Base-by-base conservation (phyloP, 1,284 basidiomycete genomes). In the Cystobasidium sp. region DNA sequence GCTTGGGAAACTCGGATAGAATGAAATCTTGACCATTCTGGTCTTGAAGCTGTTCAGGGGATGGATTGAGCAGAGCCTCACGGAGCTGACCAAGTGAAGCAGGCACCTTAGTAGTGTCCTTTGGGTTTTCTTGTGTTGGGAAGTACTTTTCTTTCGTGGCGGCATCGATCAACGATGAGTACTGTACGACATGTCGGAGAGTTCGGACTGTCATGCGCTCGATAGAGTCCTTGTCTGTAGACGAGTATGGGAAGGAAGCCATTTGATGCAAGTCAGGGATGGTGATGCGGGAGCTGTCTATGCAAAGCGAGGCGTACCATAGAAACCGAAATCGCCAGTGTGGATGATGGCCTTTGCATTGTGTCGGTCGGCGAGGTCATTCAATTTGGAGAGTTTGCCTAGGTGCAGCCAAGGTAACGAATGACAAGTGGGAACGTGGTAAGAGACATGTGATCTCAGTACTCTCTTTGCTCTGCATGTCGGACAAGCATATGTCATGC, bases 261-360 rank as follows among this genome's bases (percentile, higher is more conserved):
- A 9, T 62, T 46, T 18, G 52, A 20, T 46, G n/a, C 46, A 24
- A 14, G 22, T 14, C 10, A 20, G n/a, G 22, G 51, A 44, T 37
- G 56, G 22, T 65, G 39, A 12, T 18, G 56, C 18, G 22, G 10
- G 7, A 43, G 20, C n/a, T n/a, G 18, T 18, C 18, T 52, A 12
- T 31, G 31, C 10, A n/a, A 22, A 16, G 10, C 37, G 87, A 87
- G 22, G 87, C 88, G 75, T 76, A 91, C 91, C 91, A 83, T 97
- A 97, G 84, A 99, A 97, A 74, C 97, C 97, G 89, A 99, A 99
- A 85, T 99, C 97, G 72, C 97, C 97, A 0, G 95, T 97, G 83
- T 99, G 96, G 77, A 99, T 93, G 82, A 99, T 91, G 22, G 94
- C 96, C 75, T 90, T 88, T n/a, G 93, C 94, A 80, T 91, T 90